Evolutionary conservation across 75 land plant species (phyloP), one percentile per base, ranked within the genome.

Genomic region (Gnetum montanum): DNA sequence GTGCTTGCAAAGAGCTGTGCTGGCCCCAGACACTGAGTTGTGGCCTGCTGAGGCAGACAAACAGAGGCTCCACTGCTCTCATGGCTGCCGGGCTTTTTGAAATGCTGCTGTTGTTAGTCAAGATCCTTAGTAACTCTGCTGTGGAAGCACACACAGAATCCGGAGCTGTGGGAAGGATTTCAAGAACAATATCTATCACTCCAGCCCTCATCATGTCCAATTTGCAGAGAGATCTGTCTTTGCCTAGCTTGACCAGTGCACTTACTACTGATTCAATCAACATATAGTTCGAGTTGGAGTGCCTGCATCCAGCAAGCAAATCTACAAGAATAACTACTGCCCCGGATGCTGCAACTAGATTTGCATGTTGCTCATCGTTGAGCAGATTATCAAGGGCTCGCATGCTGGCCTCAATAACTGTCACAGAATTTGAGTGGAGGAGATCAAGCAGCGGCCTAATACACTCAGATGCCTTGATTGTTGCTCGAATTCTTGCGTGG

Each of bases 171-270:
- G 74, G 76, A 22, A 93, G 78, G 20, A 84, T 58, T 51, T 85
- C 90, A 46, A 93, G 78, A 37, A 80, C 73, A 50, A 61, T 77
- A 30, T 88, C 84, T 57, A 93, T 82, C 18, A 93, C 49, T 5
- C 95, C 95, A 54, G 87, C 81, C 50, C 85, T 89, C 13, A 93
- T 90, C 98, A 93, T 93, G 12, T 89, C 87, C 34, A 93, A 47
- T 53, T 93, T 93, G 52, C 82, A 70, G 0, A 62, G 69, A 11
- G 86, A 85, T 25, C 90, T 66, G 46, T 93, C 98, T 60, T 85
- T 93, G 18, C 96, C 98, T 47, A 93, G 36, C 64, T 89, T 93
- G 49, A 75, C 75, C 34, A 93, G 83, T n/a, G 86, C 70, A 71
- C 78, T 82, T 1, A 82, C 64, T 58, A 77, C 80, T 6, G 98